These are phyloP conservation scores for Cryoendolithus antarcticus DNA, from an alignment of 2,329 filamentous ascomycete genomes.

Conservation along the genomic window DNA sequence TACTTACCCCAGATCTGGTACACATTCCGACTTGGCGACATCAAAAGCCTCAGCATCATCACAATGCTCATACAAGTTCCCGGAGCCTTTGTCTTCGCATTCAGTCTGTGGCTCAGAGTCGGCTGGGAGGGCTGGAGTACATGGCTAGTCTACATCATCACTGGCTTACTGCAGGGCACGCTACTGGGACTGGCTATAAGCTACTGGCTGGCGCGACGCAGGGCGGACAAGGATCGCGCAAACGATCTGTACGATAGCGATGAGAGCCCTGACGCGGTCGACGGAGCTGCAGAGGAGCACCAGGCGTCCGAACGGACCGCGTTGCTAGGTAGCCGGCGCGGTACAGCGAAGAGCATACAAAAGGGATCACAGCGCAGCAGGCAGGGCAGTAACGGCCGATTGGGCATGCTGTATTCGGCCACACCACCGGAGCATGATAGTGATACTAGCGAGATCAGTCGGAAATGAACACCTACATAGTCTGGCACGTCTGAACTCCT, in stretches of 20 bases:
- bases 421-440: slow-evolving; percentile 15
- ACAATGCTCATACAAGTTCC: slow-evolving; percentile 99
- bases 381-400: slow-evolving; percentile 8
- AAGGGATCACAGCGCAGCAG: not conserved
- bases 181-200: slow-evolving; percentile 69
- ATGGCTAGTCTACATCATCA: slow-evolving; percentile 84
- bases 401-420: slow-evolving; percentile 13
- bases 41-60: slow-evolving; percentile 80
- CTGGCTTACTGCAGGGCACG: slow-evolving; percentile 70
- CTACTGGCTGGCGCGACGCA: slow-evolving; percentile 45
- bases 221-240: not conserved
- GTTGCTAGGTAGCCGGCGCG: slow-evolving; percentile 4
- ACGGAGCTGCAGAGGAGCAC: slow-evolving; percentile 4
- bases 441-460: slow-evolving; percentile 8
- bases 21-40: slow-evolving; percentile 75
- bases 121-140: slow-evolving; percentile 84
- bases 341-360: slow-evolving; percentile 5
- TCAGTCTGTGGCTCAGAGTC: slow-evolving; percentile 58
- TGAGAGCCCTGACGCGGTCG: slow-evolving; percentile 7
- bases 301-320: slow-evolving; percentile 4
- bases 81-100: slow-evolving; percentile 79
- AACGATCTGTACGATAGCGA: slow-evolving; percentile 1
- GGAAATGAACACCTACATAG: slow-evolving; percentile 2
- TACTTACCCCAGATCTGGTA: slow-evolving; percentile 94
- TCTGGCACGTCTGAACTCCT: too few species aligned